These are phyloP conservation scores for Aspergillus brunneoviolaceus DNA, from an alignment of 2,329 filamentous ascomycete genomes.

Conservation along the genomic window DNA sequence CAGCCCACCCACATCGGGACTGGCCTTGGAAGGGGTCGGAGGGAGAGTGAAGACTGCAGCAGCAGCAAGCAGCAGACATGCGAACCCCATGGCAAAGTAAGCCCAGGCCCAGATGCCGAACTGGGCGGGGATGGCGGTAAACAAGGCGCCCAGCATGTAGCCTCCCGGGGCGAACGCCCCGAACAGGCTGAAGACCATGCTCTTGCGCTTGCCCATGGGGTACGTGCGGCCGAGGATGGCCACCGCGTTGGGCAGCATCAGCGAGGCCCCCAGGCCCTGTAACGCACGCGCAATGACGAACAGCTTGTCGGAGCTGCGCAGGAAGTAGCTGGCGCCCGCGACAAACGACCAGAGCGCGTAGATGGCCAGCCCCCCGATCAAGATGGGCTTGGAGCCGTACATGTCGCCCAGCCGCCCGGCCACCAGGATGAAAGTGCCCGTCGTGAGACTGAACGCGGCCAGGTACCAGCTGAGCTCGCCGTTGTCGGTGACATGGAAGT, in stretches of 20 bases:
- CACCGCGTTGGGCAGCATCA: constrained; percentile 64
- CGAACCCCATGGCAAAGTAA: constrained; percentile 49
- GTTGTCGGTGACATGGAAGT: neutral
- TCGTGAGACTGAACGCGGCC: constrained; percentile 1
- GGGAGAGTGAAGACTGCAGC: too few relatives aligned
- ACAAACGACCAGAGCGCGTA: constrained; percentile 36
- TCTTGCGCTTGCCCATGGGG: constrained; percentile 55
- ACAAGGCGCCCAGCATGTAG: constrained; percentile 41
- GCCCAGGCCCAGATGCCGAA: constrained; percentile 52
- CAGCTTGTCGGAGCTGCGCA: constrained; percentile 32
- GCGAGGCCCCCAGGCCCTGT: constrained; percentile 58
- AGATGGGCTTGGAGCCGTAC: constrained; percentile 36
- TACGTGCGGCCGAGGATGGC: constrained; percentile 63
- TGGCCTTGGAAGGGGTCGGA: too few relatives aligned
- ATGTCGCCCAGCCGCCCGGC: constrained; percentile 36
- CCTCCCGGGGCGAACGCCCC: constrained; percentile 50
- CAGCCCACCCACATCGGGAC: constrained; percentile 2
- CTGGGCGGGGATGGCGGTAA: constrained; percentile 40
- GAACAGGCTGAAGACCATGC: constrained; percentile 57
- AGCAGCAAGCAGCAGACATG: constrained; percentile 1
- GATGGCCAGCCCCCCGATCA: constrained; percentile 36
- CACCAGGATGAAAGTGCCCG: constrained; percentile 3
- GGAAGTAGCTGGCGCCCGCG: constrained; percentile 25
- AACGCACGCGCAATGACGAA: constrained; percentile 54
- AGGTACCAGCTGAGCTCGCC: neutral